phyloP scores from a whole-genome alignment of 768 basidiomycete species.

The Tubosaeta sp. region DNA sequence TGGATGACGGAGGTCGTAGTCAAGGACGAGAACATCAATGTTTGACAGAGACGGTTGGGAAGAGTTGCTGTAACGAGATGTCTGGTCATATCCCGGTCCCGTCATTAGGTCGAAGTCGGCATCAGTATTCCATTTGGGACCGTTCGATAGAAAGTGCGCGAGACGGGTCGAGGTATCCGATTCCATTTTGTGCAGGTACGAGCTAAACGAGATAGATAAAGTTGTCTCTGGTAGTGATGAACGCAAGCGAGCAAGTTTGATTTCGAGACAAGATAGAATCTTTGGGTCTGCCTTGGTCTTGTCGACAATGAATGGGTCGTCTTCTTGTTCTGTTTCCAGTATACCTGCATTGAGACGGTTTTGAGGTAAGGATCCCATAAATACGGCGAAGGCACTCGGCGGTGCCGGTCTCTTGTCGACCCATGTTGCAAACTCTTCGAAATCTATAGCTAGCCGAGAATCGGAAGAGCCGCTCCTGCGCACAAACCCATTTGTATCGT shows the following conservation, averaged over 20 bases:
- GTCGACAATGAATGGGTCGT: constrained; percentile 1
- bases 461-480: not conserved
- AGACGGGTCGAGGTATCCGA: constrained; percentile 14
- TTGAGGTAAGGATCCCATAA: constrained; percentile 25
- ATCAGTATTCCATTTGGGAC: not conserved
- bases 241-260: constrained; percentile 13
- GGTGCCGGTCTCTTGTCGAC: constrained; percentile 20
- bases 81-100: constrained; percentile 11
- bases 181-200: not conserved
- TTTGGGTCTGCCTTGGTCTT: constrained; percentile 9
- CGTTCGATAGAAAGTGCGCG: constrained; percentile 13
- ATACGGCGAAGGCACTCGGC: constrained; percentile 37
- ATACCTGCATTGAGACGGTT: not conserved
- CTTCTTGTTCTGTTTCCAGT: not conserved
- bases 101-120: constrained; percentile 7
- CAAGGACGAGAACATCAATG: constrained; percentile 45
- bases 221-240: constrained; percentile 3
- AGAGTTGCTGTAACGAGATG: constrained; percentile 11
- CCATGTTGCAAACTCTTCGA: constrained; percentile 40
- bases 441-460: constrained; percentile 25
- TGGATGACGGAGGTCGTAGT: constrained; percentile 49
- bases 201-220: constrained; percentile 11
- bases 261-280: constrained; percentile 18
- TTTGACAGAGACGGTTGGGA: constrained; percentile 20
- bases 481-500: constrained; percentile 32